Evolutionary conservation across 805 yeast genomes (phyloP).

Genomic region (Komagataella kurtzmanii): DNA sequence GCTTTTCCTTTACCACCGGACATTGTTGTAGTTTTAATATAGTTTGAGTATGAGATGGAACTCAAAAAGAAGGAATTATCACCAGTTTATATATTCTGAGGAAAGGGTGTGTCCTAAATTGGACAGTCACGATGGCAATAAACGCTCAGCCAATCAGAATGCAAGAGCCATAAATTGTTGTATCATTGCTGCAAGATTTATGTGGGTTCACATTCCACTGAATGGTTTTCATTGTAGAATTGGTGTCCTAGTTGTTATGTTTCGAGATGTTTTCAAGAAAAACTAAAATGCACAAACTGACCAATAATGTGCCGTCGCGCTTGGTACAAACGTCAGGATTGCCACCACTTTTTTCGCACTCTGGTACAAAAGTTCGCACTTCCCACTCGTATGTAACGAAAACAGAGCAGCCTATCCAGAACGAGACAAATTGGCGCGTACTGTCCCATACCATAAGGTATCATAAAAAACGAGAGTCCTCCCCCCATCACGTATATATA

Average conservation of each 20-base stretch:
- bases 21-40: constrained; percentile 17
- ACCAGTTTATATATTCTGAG: constrained; percentile 1
- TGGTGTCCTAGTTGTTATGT: not conserved
- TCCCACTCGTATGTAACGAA: not conserved
- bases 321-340: constrained; percentile 9
- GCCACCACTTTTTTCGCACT: constrained; percentile 5
- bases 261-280: not conserved
- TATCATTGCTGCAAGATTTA: not conserved
- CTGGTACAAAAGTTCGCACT: not conserved
- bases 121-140: not conserved
- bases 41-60: not conserved
- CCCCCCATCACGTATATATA: not conserved
- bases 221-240: not conserved
- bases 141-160: not conserved
- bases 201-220: constrained; percentile 3
- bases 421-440: not conserved
- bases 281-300: constrained; percentile 2
- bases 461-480: not conserved
- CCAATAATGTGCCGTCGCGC: constrained; percentile 7
- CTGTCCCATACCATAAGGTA: not conserved
- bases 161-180: not conserved
- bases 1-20: constrained; percentile 87
- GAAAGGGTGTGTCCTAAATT: not conserved
- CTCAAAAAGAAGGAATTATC: not conserved
- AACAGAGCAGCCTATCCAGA: not conserved